phyloP scores from a whole-genome alignment of 2,329 filamentous ascomycete genomes.

The Colletotrichum endophyticum region DNA sequence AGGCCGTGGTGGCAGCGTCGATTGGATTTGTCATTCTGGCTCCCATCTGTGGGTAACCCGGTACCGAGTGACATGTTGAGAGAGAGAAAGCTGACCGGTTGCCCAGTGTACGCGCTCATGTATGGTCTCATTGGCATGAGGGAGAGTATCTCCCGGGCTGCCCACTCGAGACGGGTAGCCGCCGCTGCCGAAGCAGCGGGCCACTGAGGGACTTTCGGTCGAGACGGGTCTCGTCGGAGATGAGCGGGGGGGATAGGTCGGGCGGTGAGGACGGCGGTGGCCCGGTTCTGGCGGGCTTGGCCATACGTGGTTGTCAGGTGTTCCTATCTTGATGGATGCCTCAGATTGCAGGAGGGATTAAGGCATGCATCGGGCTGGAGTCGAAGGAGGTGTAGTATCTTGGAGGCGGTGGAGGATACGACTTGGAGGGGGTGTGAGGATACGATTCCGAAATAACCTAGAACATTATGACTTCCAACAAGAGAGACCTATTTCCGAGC shows the following conservation, averaged over 20 bases:
- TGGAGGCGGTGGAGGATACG: constrained; percentile 14
- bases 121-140: constrained; percentile 55
- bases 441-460: constrained; percentile 19
- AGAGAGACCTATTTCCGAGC: constrained; percentile 1
- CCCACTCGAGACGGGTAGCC: constrained; percentile 14
- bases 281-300: constrained; percentile 18
- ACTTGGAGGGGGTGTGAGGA: neutral
- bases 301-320: constrained; percentile 6
- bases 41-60: constrained; percentile 46
- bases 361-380: constrained; percentile 10
- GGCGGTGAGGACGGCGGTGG: constrained; percentile 20
- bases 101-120: constrained; percentile 51
- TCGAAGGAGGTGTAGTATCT: neutral
- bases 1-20: constrained; percentile 48
- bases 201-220: constrained; percentile 21
- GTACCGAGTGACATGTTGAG: neutral
- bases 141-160: constrained; percentile 37
- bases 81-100: neutral
- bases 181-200: constrained; percentile 14
- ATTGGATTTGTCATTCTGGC: constrained; percentile 49
- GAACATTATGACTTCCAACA: constrained; percentile 13
- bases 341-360: constrained; percentile 8
- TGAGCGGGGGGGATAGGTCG: constrained; percentile 12
- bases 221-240: constrained; percentile 20
- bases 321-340: neutral